Conservation (phyloP, 495 filamentous ascomycete genomes). For the Xylaria scruposa region DNA sequence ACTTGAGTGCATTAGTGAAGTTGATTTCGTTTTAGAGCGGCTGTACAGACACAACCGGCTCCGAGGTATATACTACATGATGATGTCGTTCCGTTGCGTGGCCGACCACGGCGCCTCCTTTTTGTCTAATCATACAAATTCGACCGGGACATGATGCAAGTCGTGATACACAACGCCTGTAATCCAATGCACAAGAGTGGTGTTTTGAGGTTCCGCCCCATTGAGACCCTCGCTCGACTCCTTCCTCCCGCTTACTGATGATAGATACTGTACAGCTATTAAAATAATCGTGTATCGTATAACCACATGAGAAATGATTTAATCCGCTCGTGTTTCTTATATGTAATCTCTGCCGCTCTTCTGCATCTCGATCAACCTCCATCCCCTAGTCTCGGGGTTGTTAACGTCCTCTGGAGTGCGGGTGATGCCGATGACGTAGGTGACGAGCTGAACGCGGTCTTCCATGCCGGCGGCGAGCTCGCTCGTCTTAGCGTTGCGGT, state of each 20-base stretch:
- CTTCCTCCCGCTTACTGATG: constrained; percentile 25
- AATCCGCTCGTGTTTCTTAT: constrained; percentile 27
- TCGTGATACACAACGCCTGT: constrained; percentile 35
- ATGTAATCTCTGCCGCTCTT: constrained; percentile 97
- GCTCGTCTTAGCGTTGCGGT: constrained; percentile 85
- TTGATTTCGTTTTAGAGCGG: constrained; percentile 19
- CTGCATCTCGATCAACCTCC: constrained; percentile 97
- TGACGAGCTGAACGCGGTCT: constrained; percentile 96
- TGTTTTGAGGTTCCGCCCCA: constrained; percentile 34
- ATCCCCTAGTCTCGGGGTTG: constrained; percentile 95
- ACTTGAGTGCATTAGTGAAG: constrained; percentile 7
- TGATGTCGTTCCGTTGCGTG: constrained; percentile 27
- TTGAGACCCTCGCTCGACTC: constrained; percentile 25
- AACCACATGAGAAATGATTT: constrained; percentile 20
- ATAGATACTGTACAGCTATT: constrained; percentile 42
- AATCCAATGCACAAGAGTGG: constrained; percentile 40
- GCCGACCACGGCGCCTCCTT: constrained; percentile 31
- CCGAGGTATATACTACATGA: constrained; percentile 33
- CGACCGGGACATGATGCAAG: constrained; percentile 29
- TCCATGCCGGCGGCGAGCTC: constrained; percentile 98
- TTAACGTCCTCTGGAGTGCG: constrained; percentile 91
- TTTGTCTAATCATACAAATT: constrained; percentile 42
- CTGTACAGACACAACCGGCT: neutral
- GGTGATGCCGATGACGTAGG: constrained; percentile 96
- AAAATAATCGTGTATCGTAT: constrained; percentile 33